Evolutionary conservation across 2,329 filamentous ascomycete species (phyloP).

Genomic region (Phialophora macrospora): DNA sequence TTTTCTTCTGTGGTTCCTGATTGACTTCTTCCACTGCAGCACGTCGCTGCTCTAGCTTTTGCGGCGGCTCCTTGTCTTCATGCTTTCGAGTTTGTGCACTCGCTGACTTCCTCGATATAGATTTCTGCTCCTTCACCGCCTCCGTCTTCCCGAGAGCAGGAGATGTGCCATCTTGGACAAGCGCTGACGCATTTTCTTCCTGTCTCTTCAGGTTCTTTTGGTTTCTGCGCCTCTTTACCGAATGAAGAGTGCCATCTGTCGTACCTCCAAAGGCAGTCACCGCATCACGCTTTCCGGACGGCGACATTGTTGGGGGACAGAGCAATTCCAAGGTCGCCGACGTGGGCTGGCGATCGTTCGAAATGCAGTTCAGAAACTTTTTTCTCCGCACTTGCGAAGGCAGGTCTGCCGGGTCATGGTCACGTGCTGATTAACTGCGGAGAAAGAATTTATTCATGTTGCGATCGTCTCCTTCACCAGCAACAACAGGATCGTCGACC

Average conservation of each 20-base stretch:
- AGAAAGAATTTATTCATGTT: constrained; percentile 19
- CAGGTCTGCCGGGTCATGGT: constrained; percentile 14
- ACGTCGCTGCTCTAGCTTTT: neutral
- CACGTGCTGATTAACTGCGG: constrained; percentile 9
- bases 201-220: neutral
- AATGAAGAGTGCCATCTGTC: constrained; percentile 8
- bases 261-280: constrained; percentile 31
- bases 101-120: neutral
- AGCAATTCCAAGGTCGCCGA: neutral
- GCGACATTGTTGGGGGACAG: constrained; percentile 28
- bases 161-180: constrained; percentile 13
- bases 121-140: constrained; percentile 22
- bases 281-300: constrained; percentile 30
- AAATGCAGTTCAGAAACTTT: constrained; percentile 19
- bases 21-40: neutral
- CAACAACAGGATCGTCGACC: neutral
- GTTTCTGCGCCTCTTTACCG: neutral
- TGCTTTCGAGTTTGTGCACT: neutral
- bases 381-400: constrained; percentile 29
- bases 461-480: neutral
- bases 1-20: neutral
- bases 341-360: neutral
- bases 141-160: neutral
- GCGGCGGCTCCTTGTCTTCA: neutral
- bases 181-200: neutral